Base-by-base conservation (phyloP, 2,329 filamentous ascomycete genomes). In the Claviceps sp. region DNA sequence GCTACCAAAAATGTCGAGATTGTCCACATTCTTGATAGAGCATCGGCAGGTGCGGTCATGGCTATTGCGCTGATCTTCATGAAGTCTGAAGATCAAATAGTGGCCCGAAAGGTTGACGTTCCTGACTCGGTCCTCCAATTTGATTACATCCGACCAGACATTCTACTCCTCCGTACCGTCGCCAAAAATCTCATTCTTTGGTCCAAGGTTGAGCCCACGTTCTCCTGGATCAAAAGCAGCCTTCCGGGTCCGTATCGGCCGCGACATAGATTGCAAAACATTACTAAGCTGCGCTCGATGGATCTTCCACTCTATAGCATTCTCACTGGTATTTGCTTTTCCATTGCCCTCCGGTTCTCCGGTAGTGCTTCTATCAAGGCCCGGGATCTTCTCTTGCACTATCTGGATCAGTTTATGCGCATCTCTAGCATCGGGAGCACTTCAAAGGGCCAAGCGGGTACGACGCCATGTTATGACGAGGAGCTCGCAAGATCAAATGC, bases 271-370 rank as follows among this genome's bases (percentile, higher is more conserved):
- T 73, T 95, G 14, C 74, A 74, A 45, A 68, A 69, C 42, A 76
- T 85, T 34, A 72, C 71, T 48, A 73, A 75, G 47, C 73, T 97
- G 47, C 82, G 80, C 52, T 95, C 86, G 54, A 82, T 85, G 47
- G 88, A 97, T 57, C 80, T 98, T 63, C 86, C 93, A 0, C 90
- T 96, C 62, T 95, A 89, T 71, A 91, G 94, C 60, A 95, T 97
- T 53, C 65, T 96, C 40, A 85, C 89, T 1, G 93, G 93, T 0
- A 76, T 97, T 7, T 91, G 93, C 59, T 94, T 93, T 69, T 82
- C 81, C 0, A 74, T 90, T 49, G 85, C 83, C 1, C 71, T 91
- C 51, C 80, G 85, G 20, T 88, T 79, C 65, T 84, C 86, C 2
- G 87, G 87, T 2, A 88, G 84, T 3, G 84, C 79, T 22, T 81